Percentiles rank a stretch among this genome's conserved stretches.
phyloP scores from a whole-genome alignment of 345 rosid genomes.

The Erucastrum elatum region DNA sequence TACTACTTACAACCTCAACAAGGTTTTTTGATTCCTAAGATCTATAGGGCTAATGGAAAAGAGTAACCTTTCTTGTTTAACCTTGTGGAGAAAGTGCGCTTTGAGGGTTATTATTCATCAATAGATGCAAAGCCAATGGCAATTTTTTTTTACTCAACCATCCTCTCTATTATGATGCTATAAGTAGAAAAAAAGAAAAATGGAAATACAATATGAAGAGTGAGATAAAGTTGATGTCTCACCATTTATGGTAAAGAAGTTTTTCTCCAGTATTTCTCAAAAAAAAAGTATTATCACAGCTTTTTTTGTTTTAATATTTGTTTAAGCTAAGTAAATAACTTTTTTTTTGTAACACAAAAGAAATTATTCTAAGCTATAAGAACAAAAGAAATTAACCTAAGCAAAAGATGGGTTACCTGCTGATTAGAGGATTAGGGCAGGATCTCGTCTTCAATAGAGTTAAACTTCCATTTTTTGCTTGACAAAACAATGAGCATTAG shows the following conservation, averaged over 20 bases:
- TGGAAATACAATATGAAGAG: neutral
- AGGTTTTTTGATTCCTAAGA: neutral
- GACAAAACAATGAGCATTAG: neutral
- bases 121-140: neutral
- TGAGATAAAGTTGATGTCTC: slow-evolving; percentile 7
- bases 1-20: neutral
- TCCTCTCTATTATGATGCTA: neutral
- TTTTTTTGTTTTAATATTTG: neutral
- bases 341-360: too few relatives aligned
- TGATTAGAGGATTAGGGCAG: slow-evolving; percentile 11
- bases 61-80: neutral
- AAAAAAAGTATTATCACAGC: neutral
- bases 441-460: slow-evolving; percentile 18
- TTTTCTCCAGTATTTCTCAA: neutral
- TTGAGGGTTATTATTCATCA: neutral
- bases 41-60: slow-evolving; percentile 1
- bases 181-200: neutral
- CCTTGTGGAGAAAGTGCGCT: neutral
- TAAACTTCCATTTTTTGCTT: slow-evolving; percentile 22
- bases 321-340: slow-evolving; percentile 1
- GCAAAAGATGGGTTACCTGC: slow-evolving; percentile 12
- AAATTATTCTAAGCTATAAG: neutral
- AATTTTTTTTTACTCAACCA: neutral
- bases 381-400: neutral
- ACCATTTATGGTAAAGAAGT: slow-evolving; percentile 4